A percentile compares a stretch with the other conserved stretches of the same genome.
Evolutionary conservation across 2,329 filamentous ascomycete genomes (phyloP).

Genomic region (Drechslerella coelobrocha): DNA sequence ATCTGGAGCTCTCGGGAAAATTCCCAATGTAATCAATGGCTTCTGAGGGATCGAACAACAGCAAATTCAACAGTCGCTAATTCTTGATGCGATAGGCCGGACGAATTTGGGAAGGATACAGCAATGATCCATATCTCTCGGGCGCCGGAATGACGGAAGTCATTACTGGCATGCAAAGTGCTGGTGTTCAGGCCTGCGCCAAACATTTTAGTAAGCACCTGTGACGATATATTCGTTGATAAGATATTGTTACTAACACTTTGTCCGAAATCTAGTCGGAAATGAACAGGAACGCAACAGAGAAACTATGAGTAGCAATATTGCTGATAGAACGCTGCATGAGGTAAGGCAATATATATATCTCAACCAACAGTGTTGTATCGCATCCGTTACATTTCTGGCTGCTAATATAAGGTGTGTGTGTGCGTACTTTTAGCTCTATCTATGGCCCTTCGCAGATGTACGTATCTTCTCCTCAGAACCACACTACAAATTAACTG

Average conservation of each 20-base stretch:
- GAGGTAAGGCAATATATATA: constrained; percentile 56
- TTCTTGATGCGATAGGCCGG: constrained; percentile 68
- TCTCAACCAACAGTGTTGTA: neutral
- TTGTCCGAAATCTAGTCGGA: constrained; percentile 59
- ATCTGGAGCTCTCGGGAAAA: constrained; percentile 58
- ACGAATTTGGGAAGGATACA: constrained; percentile 74
- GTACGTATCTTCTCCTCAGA: constrained; percentile 6
- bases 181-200: constrained; percentile 80
- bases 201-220: constrained; percentile 61
- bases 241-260: constrained; percentile 70
- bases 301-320: constrained; percentile 67
- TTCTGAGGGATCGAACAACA: neutral
- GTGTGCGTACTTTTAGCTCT: constrained; percentile 68
- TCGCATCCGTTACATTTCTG: constrained; percentile 52
- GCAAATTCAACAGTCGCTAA: neutral
- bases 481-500: neutral
- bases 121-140: constrained; percentile 76
- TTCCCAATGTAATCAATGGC: constrained; percentile 23
- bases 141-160: constrained; percentile 75
- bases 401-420: constrained; percentile 68
- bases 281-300: constrained; percentile 68
- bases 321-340: constrained; percentile 69
- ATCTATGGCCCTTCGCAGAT: constrained; percentile 63
- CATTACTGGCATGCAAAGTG: constrained; percentile 79
- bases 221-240: constrained; percentile 70